Base-by-base conservation (phyloP, 1,284 basidiomycete species). In the Earliella scabrosa region DNA sequence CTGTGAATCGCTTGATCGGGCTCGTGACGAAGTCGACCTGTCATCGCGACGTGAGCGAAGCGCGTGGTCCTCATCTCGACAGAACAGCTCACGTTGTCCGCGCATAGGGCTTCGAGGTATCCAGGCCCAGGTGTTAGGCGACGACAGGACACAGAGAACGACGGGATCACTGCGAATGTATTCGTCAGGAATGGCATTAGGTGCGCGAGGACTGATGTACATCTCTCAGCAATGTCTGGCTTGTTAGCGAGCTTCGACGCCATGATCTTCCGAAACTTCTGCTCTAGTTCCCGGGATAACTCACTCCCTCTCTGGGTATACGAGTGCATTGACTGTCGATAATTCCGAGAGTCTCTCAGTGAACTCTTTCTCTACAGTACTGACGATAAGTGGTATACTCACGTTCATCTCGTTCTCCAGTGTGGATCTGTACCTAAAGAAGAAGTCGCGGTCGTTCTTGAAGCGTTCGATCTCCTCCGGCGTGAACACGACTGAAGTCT, bases 111-210 rank as follows among this genome's bases (percentile, higher is more conserved):
- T 63, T 87, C 83, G 24, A 88, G 75, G 66, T 86, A 88, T 1
- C 85, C 84, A 23, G 84, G 84, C 0, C 85, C 86, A 2, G 86
- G 85, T 0, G 86, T 88, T 43, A 87, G 68, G 38, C 86, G 75
- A 26, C 83, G 75, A 66, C 84, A 87, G 8, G 73, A 77, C 10
- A 85, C 80, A 2, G 79, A 72, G 61, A 86, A 87, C 45, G 78
- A 75, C 3, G 86, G 85, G 21, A 86, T 74, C 9, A 86, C 83
- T 85, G 43, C 32, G 20, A n/a, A n/a, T n/a, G n/a, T n/a, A n/a
- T n/a, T n/a, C n/a, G n/a, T n/a, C n/a, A n/a, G n/a, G n/a, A n/a
- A n/a, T n/a, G n/a, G n/a, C n/a, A n/a, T n/a, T n/a, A n/a, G n/a
- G n/a, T n/a, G n/a, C n/a, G n/a, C n/a, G n/a, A n/a, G n/a, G 21